These are phyloP conservation scores for Guadua angustifolia DNA, from an alignment of 176 grass and related monocot genomes.

Conservation along the genomic window DNA sequence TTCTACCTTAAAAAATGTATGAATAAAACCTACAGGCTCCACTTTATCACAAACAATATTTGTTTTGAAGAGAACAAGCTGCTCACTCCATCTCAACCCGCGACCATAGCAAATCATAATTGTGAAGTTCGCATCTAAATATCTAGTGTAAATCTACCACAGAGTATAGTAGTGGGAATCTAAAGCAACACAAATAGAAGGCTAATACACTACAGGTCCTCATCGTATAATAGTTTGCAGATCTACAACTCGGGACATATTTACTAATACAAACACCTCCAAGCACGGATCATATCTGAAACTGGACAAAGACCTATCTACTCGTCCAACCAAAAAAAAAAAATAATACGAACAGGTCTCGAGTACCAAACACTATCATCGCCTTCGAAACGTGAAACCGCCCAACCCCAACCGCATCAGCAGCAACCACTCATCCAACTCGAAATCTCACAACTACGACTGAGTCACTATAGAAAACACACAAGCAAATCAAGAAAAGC, in stretches of 20 bases:
- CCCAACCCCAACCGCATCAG: too few relatives aligned
- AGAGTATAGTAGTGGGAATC: not conserved
- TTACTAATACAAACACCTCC: too few relatives aligned
- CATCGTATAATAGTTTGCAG: not conserved
- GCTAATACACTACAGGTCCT: not conserved
- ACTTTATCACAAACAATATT: not conserved
- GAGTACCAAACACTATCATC: not conserved
- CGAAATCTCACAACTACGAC: not conserved
- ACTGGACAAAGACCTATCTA: not conserved
- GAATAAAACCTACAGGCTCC: not conserved
- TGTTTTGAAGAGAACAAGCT: not conserved
- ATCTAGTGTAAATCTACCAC: not conserved
- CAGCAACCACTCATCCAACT: not conserved
- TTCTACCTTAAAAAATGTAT: not conserved
- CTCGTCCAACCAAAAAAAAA: too few relatives aligned
- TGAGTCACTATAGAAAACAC: not conserved
- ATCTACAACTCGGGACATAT: not conserved
- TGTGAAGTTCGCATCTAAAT: not conserved
- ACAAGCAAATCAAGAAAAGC: not conserved
- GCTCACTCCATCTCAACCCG: not conserved
- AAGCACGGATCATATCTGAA: not conserved
- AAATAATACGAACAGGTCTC: not conserved
- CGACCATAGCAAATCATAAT: not conserved
- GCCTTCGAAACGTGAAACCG: not conserved
- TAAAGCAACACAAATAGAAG: not conserved